A percentile compares a stretch with the other conserved stretches of the same genome.
Evolutionary conservation across 331 rosid species (phyloP).

Genomic region (Malus hybrid): DNA sequence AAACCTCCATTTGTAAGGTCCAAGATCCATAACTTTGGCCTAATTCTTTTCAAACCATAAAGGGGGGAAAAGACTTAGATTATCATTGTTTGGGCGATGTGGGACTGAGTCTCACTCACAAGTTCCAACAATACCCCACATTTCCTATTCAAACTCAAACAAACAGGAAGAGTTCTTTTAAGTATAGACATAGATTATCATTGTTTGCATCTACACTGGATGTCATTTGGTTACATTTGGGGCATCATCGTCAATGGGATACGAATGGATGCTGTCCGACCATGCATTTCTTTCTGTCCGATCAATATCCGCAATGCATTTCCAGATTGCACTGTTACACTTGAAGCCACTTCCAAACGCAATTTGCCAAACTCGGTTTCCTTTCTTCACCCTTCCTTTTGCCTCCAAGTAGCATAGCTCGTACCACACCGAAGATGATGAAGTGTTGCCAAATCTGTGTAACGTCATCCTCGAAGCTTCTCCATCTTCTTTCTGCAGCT

Average conservation of each 20-base stretch:
- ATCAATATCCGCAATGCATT: constrained; percentile 15
- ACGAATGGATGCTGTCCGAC: constrained; percentile 59
- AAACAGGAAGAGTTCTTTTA: too few species aligned
- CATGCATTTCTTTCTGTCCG: constrained; percentile 29
- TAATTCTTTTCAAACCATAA: too few species aligned
- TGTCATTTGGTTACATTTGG: constrained; percentile 3
- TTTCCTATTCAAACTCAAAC: too few species aligned
- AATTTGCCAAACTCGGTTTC: constrained; percentile 70
- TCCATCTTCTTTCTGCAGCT: constrained; percentile 48
- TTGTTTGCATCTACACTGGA: too few species aligned
- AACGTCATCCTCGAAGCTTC: constrained; percentile 79
- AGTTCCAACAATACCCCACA: too few species aligned
- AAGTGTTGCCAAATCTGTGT: constrained; percentile 67
- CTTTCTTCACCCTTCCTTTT: constrained; percentile 58
- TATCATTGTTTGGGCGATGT: too few species aligned
- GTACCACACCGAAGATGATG: constrained; percentile 78
- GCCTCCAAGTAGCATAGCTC: constrained; percentile 69
- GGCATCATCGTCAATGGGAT: constrained; percentile 30
- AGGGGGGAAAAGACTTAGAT: too few species aligned
- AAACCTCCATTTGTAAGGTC: too few species aligned
- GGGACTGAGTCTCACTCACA: too few species aligned
- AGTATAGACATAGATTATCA: too few species aligned
- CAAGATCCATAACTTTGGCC: too few species aligned
- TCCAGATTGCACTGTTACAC: constrained; percentile 20
- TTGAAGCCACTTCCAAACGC: constrained; percentile 37